A percentile compares a stretch with the other conserved stretches of the same genome.
phyloP scores from a whole-genome alignment of 805 yeast species.

The Candida suzukii region DNA sequence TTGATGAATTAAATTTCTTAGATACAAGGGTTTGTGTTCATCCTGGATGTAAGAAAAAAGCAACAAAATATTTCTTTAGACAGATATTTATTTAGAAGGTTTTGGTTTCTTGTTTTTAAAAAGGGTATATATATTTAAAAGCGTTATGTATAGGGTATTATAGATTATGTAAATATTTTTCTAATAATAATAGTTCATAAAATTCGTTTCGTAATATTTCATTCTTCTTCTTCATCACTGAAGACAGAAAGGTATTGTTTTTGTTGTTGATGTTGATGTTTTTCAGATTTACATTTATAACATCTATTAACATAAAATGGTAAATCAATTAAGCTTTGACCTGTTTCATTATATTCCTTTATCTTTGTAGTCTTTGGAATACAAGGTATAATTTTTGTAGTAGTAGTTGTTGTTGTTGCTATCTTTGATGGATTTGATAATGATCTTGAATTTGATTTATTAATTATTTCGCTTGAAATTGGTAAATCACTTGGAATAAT shows the following conservation, averaged over 20 bases:
- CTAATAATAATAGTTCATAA: not conserved
- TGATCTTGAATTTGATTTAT: not conserved
- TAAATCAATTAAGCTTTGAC: conserved; percentile 16
- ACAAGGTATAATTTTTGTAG: conserved; percentile 10
- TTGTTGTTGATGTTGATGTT: not conserved
- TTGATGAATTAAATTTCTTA: conserved; percentile 35
- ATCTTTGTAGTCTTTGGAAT: conserved; percentile 9
- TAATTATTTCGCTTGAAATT: conserved; percentile 1
- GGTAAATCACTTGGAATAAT: not conserved
- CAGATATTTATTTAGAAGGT: conserved; percentile 41
- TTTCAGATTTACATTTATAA: not conserved
- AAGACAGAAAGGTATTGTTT: not conserved
- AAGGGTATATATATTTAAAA: not conserved
- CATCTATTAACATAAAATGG: conserved; percentile 16
- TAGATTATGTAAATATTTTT: not conserved
- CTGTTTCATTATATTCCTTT: conserved; percentile 16
- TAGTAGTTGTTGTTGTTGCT: not conserved
- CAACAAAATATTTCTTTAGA: conserved; percentile 43
- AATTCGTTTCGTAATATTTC: not conserved
- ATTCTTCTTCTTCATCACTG: conserved; percentile 1
- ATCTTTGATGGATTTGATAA: conserved; percentile 10
- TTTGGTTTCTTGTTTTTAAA: not conserved
- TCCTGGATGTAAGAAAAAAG: conserved; percentile 34
- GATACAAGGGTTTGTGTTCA: conserved; percentile 60
- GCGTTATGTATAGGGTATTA: not conserved